phyloP scores from a whole-genome alignment of 192 early-diverging fungal species.

The Chytriomyces confervae region DNA sequence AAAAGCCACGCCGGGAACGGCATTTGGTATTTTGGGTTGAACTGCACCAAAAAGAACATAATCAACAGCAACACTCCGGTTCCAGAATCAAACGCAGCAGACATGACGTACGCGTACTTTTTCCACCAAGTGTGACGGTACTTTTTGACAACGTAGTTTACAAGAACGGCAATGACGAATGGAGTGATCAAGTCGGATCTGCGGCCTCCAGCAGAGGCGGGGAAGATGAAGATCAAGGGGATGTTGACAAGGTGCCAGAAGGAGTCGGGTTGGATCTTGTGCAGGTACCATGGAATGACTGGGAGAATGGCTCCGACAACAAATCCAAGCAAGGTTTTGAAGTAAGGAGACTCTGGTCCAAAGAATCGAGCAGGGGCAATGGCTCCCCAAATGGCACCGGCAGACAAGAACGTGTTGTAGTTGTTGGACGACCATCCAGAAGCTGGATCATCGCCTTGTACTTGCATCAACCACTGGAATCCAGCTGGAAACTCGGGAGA shows the following conservation, averaged over 20 bases:
- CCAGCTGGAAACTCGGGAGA: not conserved
- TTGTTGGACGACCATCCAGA: constrained; percentile 25
- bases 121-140: constrained; percentile 55
- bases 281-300: constrained; percentile 37
- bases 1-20: constrained; percentile 7
- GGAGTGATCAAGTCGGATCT: constrained; percentile 14
- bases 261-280: constrained; percentile 32
- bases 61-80: constrained; percentile 43
- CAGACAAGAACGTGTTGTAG: constrained; percentile 64
- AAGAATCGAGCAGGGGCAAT: constrained; percentile 69
- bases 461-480: not conserved
- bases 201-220: not conserved
- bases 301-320: constrained; percentile 38
- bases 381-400: constrained; percentile 75
- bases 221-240: constrained; percentile 13
- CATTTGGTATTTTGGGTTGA: not conserved
- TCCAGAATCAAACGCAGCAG: constrained; percentile 65
- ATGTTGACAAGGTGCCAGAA: constrained; percentile 40
- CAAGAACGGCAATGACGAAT: not conserved
- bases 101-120: constrained; percentile 74
- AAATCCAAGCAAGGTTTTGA: constrained; percentile 23
- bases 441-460: not conserved
- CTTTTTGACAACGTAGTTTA: constrained; percentile 22
- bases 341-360: constrained; percentile 38
- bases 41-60: constrained; percentile 30